Evolutionary conservation across 2,329 filamentous ascomycete species (phyloP).

Genomic region (Nigrospora sphaerica): DNA sequence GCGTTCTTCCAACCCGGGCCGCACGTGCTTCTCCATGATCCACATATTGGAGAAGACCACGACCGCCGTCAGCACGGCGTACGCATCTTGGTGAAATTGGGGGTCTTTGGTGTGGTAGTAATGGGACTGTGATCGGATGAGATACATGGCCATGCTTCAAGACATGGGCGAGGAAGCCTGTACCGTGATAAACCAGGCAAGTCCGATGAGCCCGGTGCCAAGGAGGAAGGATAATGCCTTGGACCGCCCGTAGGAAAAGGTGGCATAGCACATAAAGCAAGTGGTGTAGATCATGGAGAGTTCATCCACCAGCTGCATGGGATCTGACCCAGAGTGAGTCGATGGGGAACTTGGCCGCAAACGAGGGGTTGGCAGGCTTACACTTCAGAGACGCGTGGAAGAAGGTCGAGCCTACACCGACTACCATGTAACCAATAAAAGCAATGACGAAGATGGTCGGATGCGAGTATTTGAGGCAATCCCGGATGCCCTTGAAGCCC

Average conservation of each 20-base stretch:
- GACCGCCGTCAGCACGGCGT: slow-evolving; percentile 62
- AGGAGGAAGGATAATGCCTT: slow-evolving; percentile 42
- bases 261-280: slow-evolving; percentile 53
- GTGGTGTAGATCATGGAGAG: slow-evolving; percentile 55
- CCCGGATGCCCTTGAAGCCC: slow-evolving; percentile 66
- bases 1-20: slow-evolving; percentile 37
- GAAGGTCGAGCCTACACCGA: slow-evolving; percentile 48
- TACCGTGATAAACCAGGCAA: slow-evolving; percentile 66
- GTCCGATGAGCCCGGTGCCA: slow-evolving; percentile 45
- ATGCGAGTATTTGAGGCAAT: slow-evolving; percentile 66
- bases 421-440: slow-evolving; percentile 45
- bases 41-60: slow-evolving; percentile 69
- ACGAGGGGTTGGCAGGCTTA: slow-evolving; percentile 20
- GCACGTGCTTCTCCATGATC: slow-evolving; percentile 53
- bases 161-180: slow-evolving; percentile 25
- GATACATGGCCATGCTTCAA: background rate
- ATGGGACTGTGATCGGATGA: slow-evolving; percentile 25
- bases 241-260: slow-evolving; percentile 63
- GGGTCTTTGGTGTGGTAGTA: slow-evolving; percentile 81
- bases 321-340: slow-evolving; percentile 29
- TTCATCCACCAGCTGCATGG: slow-evolving; percentile 55
- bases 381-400: slow-evolving; percentile 52
- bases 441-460: slow-evolving; percentile 67
- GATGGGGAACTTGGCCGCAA: background rate
- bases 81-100: slow-evolving; percentile 74